phyloP scores from a whole-genome alignment of 768 basidiomycete genomes.

The Naematelia aurantialba region DNA sequence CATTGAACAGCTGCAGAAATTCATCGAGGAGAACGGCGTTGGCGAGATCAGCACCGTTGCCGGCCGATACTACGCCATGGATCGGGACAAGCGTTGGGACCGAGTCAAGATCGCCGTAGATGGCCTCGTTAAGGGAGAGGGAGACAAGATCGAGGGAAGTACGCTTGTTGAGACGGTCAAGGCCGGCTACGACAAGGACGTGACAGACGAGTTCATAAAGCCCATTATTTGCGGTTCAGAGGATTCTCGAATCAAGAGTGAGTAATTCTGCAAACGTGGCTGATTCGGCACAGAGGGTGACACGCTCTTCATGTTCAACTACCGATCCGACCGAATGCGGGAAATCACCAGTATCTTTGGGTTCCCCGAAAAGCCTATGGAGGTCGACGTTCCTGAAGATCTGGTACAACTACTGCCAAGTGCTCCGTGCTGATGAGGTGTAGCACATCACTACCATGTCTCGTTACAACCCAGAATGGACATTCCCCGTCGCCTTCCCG shows the following conservation, averaged over 20 bases:
- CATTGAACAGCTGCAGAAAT: constrained; percentile 69
- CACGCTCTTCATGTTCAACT: constrained; percentile 95
- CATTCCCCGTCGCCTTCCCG: constrained; percentile 87
- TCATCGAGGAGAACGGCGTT: constrained; percentile 64
- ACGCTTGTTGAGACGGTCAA: constrained; percentile 65
- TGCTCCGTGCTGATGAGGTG: neutral
- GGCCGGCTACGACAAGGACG: constrained; percentile 72
- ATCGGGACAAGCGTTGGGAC: constrained; percentile 95
- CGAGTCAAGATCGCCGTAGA: constrained; percentile 84
- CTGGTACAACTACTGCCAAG: constrained; percentile 56
- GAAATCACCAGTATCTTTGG: constrained; percentile 82
- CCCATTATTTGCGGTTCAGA: constrained; percentile 83
- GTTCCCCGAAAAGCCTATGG: constrained; percentile 74
- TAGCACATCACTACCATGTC: constrained; percentile 92
- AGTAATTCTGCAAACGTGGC: constrained; percentile 22
- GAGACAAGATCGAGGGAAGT: constrained; percentile 57
- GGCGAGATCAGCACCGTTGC: constrained; percentile 80
- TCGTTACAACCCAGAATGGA: constrained; percentile 83
- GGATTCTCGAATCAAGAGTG: constrained; percentile 75
- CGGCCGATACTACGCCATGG: constrained; percentile 95
- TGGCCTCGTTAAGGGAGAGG: constrained; percentile 69
- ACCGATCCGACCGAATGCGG: constrained; percentile 92
- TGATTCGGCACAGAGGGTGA: constrained; percentile 61
- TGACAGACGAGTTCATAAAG: constrained; percentile 94
- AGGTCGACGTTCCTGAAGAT: constrained; percentile 72